Conservation (phyloP, 1,284 basidiomycete genomes). For the Acaromyces ingoldii region DNA sequence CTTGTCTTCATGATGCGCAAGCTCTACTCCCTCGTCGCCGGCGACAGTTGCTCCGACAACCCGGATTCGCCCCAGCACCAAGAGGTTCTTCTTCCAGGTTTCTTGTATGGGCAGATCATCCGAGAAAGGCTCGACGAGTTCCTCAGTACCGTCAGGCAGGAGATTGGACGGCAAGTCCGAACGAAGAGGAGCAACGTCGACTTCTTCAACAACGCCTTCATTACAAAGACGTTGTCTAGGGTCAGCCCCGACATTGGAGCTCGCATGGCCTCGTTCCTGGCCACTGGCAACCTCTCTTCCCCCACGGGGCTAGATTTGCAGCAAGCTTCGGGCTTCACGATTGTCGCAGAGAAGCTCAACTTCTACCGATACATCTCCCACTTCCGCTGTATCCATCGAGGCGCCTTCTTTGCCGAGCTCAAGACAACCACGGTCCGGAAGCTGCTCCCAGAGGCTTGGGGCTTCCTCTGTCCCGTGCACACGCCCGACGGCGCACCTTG, state of each 20-base stretch:
- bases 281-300: slow-evolving; percentile 92
- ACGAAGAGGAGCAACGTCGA: slow-evolving; percentile 67
- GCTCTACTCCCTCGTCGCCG: slow-evolving; percentile 85
- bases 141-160: slow-evolving; percentile 68
- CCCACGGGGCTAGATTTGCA: slow-evolving; percentile 93
- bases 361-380: slow-evolving; percentile 98
- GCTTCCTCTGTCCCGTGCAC: slow-evolving; percentile 97
- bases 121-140: slow-evolving; percentile 94
- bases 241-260: slow-evolving; percentile 89
- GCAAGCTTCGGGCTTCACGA: slow-evolving; percentile 94
- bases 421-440: slow-evolving; percentile 98
- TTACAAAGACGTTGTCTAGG: slow-evolving; percentile 70
- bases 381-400: slow-evolving; percentile 97
- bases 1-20: slow-evolving; percentile 98
- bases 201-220: slow-evolving; percentile 80
- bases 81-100: slow-evolving; percentile 91
- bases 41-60: slow-evolving; percentile 87
- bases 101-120: slow-evolving; percentile 92
- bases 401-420: slow-evolving; percentile 97
- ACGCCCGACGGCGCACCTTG: slow-evolving; percentile 98
- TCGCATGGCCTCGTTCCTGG: slow-evolving; percentile 87
- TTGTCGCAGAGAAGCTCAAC: slow-evolving; percentile 97
- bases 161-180: slow-evolving; percentile 71
- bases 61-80: slow-evolving; percentile 99
- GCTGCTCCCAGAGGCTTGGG: slow-evolving; percentile 96